phyloP scores from a whole-genome alignment of 495 filamentous ascomycete species.

The Terfezia claveryi region DNA sequence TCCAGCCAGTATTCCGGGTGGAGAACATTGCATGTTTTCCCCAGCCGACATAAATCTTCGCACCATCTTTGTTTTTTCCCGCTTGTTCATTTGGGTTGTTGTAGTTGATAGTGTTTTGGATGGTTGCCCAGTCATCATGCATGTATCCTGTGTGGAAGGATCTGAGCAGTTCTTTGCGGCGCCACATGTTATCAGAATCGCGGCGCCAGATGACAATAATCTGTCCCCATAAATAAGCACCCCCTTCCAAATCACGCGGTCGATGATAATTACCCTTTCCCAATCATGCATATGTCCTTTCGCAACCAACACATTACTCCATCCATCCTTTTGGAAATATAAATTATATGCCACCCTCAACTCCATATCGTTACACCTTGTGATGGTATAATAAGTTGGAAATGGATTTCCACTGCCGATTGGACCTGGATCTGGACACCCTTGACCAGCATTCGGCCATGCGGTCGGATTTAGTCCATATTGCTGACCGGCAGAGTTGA shows the following conservation, averaged over 20 bases:
- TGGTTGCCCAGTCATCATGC: slow-evolving; percentile 4
- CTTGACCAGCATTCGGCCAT: slow-evolving; percentile 8
- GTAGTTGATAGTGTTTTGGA: slow-evolving; percentile 11
- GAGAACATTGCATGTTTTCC: slow-evolving; percentile 16
- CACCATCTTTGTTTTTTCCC: slow-evolving; percentile 9
- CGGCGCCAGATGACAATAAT: slow-evolving; percentile 15
- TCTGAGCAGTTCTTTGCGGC: slow-evolving; percentile 9
- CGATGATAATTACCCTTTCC: not conserved
- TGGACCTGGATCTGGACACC: slow-evolving; percentile 9
- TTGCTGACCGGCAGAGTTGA: slow-evolving; percentile 9
- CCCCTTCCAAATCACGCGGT: not conserved
- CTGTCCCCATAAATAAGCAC: slow-evolving; percentile 11
- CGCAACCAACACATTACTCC: slow-evolving; percentile 6
- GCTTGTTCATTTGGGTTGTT: slow-evolving; percentile 6
- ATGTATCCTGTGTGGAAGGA: slow-evolving; percentile 11
- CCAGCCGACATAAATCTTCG: slow-evolving; percentile 18
- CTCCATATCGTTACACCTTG: slow-evolving; percentile 6
- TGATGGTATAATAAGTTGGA: slow-evolving; percentile 15
- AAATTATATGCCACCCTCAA: slow-evolving; percentile 11
- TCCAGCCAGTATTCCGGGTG: slow-evolving; percentile 11
- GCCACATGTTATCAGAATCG: slow-evolving; percentile 6
- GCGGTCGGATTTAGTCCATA: slow-evolving; percentile 9
- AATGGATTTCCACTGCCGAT: slow-evolving; percentile 6
- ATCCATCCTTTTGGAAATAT: slow-evolving; percentile 14
- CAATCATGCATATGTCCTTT: slow-evolving; percentile 3